Conservation (phyloP, 192 early-diverging fungal genomes). For the Linnemannia elongata region DNA sequence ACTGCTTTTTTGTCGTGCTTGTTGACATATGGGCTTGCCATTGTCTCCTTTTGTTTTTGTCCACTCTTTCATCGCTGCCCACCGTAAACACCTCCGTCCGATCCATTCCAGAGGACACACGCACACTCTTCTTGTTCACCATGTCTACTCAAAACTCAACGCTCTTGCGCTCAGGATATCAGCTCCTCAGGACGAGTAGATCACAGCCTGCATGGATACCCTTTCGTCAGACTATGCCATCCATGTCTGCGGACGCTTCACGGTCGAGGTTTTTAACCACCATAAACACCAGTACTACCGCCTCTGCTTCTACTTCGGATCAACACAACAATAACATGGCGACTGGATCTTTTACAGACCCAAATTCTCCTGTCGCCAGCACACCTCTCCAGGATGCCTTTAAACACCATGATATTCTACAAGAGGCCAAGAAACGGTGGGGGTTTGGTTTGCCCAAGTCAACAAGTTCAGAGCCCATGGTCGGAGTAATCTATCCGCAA, state of each 20-base stretch:
- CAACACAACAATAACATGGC: too few species aligned
- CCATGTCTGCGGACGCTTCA: too few species aligned
- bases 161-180: background rate
- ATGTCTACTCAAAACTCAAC: background rate
- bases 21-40: too few species aligned
- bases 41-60: too few species aligned
- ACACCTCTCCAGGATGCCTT: slow-evolving; percentile 8
- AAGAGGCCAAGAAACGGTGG: slow-evolving; percentile 33
- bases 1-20: too few species aligned
- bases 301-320: too few species aligned
- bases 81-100: too few species aligned
- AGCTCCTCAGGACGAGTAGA: background rate
- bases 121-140: background rate
- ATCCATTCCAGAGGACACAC: background rate
- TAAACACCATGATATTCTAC: background rate
- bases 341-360: too few species aligned
- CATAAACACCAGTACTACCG: too few species aligned
- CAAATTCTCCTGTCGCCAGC: too few species aligned
- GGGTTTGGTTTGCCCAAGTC: background rate
- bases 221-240: background rate
- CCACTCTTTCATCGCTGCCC: too few species aligned
- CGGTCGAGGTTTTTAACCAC: too few species aligned
- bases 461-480: background rate
- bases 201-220: background rate
- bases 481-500: slow-evolving; percentile 14